Base-by-base conservation (phyloP, 768 basidiomycete genomes). In the Tephrocybe sp. region DNA sequence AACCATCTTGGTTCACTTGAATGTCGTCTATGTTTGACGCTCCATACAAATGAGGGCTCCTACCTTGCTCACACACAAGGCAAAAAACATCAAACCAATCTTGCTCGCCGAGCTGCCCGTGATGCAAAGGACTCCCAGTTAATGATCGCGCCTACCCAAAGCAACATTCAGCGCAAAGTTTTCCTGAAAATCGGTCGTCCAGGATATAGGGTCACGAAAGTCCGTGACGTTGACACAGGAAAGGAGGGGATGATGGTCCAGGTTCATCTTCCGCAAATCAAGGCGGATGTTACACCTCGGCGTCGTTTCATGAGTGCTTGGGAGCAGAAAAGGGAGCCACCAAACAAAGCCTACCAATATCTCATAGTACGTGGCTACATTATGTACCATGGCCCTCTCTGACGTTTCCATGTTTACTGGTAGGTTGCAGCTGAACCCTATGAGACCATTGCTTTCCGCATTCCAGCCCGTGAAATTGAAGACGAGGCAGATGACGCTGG, bases 341-440 rank as follows among this genome's bases (percentile, higher is more conserved):
- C 94, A 1, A 98, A 98, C 76, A 88, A 93, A 68, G 89, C 93
- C 11, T 95, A 96, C 68, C 97, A 98, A 65, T 98, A 98, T 71
- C 82, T 98, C 62, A 91, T 98, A 54, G 96, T 98, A 62, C 62
- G 94, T 82, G 14, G 17, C 45, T 39, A 6, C 45, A 18, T 45
- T 30, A 41, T 39, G 39, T 24, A 36, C 34, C 15, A 15, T 15
- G 34, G 4, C 30, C 47, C 24, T 51, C 11, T 12, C 40, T n/a
- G n/a, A n/a, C 46, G 71, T 51, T 69, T 74, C 58, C 66, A 77
- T 36, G 1, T 24, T 50, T 53, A 49, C 48, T 44, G 54, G 1
- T 51, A 98, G 96, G 92, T 98, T 54, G 97, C 96, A 15, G 94
- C 97, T n/a, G 97, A 98, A 62, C 95, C 96, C 4, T 99, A 98